Evolutionary conservation across 805 yeast genomes (phyloP), one percentile per base, ranked within the genome.

Genomic region (Pichia occidentalis): DNA sequence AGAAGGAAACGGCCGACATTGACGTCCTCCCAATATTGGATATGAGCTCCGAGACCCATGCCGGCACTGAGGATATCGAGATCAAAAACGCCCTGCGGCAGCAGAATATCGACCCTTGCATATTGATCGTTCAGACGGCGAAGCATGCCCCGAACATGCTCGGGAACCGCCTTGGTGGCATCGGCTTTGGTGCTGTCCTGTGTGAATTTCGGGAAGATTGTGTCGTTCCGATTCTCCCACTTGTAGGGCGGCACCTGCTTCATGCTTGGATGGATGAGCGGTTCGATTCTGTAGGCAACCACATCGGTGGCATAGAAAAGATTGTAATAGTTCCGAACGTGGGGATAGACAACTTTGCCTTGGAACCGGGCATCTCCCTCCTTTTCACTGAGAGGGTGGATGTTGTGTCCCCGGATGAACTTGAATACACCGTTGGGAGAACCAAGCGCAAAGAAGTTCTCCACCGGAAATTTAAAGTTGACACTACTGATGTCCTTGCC

Each of bases 221-320:
- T n/a, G n/a, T n/a, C n/a, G n/a, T n/a, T n/a, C n/a, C n/a, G n/a
- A n/a, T n/a, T n/a, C n/a, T n/a, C n/a, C n/a, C n/a, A n/a, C n/a
- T n/a, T n/a, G n/a, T n/a, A n/a, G n/a, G n/a, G n/a, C n/a, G n/a
- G n/a, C n/a, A n/a, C n/a, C n/a, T n/a, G n/a, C n/a, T n/a, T n/a
- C n/a, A n/a, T n/a, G n/a, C n/a, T 59, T 16, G 69, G 65, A 43
- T 65, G 60, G 5, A 88, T 70, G 40, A 90, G 61, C 1, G 98
- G 98, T 57, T 90, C 98, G 41, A 88, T 61, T 39, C 97, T 66
- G 51, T 88, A 86, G 0, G 90, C 88, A 28, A 92, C 80, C 1
- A 97, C 95, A 54, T 90, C 98, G 47, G 94, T 80, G 0, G 90
- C 85, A 49, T 90, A 95, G 62, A 83, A 86, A 5, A 92, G 61